Base-by-base conservation (phyloP, 257 asterid genomes). In the Solanum sitiens region DNA sequence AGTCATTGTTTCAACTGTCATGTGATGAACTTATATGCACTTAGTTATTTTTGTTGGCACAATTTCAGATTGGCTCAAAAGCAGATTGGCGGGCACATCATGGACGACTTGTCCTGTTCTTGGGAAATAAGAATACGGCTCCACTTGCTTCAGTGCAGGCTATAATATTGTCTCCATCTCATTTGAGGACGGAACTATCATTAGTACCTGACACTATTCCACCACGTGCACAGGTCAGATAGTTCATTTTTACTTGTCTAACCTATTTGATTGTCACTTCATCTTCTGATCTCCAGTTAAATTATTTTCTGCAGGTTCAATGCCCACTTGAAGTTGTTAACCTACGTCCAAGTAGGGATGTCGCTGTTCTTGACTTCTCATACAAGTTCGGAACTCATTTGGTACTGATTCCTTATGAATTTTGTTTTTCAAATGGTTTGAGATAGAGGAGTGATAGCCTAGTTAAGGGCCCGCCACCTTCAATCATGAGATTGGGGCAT, bases 181-280 rank as follows among this genome's bases (percentile, higher is more conserved):
- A 96, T 93, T 90, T 96, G 89, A 95, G 91, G 90, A 79, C 89
- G 86, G 99, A 96, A 88, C 94, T 94, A 76, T 96, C 99, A 30
- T 90, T 91, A 88, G 99, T 96, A 80, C 99, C 99, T 7, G 98
- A 95, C 40, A 95, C 98, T 80, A 96, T 96, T 90, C 99, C 99
- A 59, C 99, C 99, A 39, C 93, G 99, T 89, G 98, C 99, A 30
- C 99, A 96, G 98, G 99, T 95, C 45, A 27, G 89, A 77, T 80
- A 84, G 16, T 39, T 47, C 71, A 56, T 33, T 32, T 42, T 59
- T 75, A 42, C 15, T 63, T 50, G 27, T 86, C 40, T n/a, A 23
- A 42, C 83, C 47, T 47, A 27, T 82, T 50, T 82, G 70, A 50
- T 82, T 47, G 70, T 50, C 12, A 7, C n/a, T n/a, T 76, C 68